phyloP scores from a whole-genome alignment of 495 filamentous ascomycete genomes.

The Bryoglossum gracile region DNA sequence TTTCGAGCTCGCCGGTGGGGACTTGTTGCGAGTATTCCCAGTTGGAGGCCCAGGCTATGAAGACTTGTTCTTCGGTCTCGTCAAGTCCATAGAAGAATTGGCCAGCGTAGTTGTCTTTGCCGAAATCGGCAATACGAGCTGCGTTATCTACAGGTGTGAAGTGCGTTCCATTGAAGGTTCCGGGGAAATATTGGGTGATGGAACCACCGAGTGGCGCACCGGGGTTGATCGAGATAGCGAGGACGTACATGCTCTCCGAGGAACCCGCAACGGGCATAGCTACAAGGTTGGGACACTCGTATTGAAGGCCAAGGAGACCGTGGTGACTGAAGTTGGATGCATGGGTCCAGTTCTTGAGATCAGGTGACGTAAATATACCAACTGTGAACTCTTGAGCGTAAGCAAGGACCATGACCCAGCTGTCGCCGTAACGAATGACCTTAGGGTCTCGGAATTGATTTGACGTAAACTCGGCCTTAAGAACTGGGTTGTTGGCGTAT shows the following conservation, averaged over 20 bases:
- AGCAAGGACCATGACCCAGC: constrained; percentile 44
- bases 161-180: constrained; percentile 37
- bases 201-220: constrained; percentile 49
- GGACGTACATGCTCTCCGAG: constrained; percentile 36
- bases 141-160: constrained; percentile 36
- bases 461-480: constrained; percentile 30
- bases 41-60: constrained; percentile 53
- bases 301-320: constrained; percentile 47
- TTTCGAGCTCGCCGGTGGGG: constrained; percentile 39
- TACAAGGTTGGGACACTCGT: constrained; percentile 51
- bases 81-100: constrained; percentile 45
- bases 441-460: constrained; percentile 53
- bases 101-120: constrained; percentile 52
- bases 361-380: constrained; percentile 43
- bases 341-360: constrained; percentile 46
- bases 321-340: constrained; percentile 47
- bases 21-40: constrained; percentile 50
- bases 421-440: constrained; percentile 43
- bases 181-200: constrained; percentile 42
- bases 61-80: constrained; percentile 31
- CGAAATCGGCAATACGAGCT: constrained; percentile 43
- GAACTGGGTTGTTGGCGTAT: constrained; percentile 47
- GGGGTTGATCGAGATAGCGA: constrained; percentile 47
- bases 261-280: constrained; percentile 36
- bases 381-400: constrained; percentile 45